phyloP scores from a whole-genome alignment of 257 asterid species.

The Solanum appendiculatum region DNA sequence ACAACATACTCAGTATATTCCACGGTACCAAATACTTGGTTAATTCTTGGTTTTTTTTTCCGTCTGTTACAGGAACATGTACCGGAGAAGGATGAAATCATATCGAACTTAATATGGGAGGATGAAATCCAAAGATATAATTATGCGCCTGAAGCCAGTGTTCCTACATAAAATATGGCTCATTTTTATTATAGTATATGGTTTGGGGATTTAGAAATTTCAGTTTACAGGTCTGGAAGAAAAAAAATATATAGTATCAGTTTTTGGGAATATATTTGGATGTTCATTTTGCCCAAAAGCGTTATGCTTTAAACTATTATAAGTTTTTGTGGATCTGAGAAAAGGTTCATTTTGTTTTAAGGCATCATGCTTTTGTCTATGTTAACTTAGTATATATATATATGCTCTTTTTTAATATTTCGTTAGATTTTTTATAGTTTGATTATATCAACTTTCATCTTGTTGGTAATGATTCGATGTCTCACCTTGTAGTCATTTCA shows the following conservation, averaged over 20 bases:
- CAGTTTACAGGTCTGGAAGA: no score
- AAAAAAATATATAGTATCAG: background rate
- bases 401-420: no score
- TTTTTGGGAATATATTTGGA: background rate
- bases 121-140: slow-evolving; percentile 4
- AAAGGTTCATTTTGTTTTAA: background rate
- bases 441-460: no score
- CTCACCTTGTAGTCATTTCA: no score
- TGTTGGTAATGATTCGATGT: no score
- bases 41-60: background rate
- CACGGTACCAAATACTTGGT: background rate
- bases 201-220: background rate
- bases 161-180: slow-evolving; percentile 11
- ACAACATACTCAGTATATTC: background rate
- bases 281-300: background rate
- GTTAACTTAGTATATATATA: background rate
- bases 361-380: background rate
- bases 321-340: background rate
- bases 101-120: slow-evolving; percentile 66
- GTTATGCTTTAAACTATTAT: background rate
- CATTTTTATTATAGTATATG: background rate
- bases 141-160: slow-evolving; percentile 32
- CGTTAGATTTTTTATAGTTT: no score
- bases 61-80: slow-evolving; percentile 47
- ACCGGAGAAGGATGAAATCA: slow-evolving; percentile 61